Conservation (phyloP, 768 basidiomycete genomes). For the Pleurotus ostreatus region DNA sequence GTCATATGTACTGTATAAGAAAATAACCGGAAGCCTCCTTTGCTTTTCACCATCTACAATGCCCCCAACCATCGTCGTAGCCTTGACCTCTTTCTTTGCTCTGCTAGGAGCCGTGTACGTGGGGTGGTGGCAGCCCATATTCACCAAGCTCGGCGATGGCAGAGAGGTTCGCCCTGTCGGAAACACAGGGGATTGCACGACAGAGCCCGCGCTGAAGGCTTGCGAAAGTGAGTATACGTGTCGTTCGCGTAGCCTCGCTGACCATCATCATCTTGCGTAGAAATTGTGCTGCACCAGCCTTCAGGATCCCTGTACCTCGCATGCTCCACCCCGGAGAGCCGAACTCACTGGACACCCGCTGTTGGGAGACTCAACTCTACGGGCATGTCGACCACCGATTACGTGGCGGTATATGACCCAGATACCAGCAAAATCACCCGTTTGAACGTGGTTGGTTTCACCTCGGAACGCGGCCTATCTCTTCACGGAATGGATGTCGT, state of each 20-base stretch:
- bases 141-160: conserved; percentile 39
- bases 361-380: conserved; percentile 25
- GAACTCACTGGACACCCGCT: conserved; percentile 36
- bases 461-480: conserved; percentile 28
- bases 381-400: conserved; percentile 28
- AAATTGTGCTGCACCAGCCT: conserved; percentile 37
- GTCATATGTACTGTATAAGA: neutral
- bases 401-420: conserved; percentile 42
- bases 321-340: conserved; percentile 34
- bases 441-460: conserved; percentile 27
- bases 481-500: conserved; percentile 54
- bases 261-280: conserved; percentile 19
- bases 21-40: neutral
- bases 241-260: neutral
- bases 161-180: conserved; percentile 41
- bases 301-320: conserved; percentile 43
- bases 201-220: conserved; percentile 51
- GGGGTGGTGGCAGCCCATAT: conserved; percentile 40
- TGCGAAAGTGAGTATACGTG: conserved; percentile 52
- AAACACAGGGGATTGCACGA: conserved; percentile 40
- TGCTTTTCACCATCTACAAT: neutral
- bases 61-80: conserved; percentile 5
- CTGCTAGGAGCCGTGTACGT: conserved; percentile 42
- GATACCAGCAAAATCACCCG: conserved; percentile 26
- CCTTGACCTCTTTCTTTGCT: conserved; percentile 17